phyloP scores from a whole-genome alignment of 1,139 yeast genomes.

The Hyphopichia buzzinii region DNA sequence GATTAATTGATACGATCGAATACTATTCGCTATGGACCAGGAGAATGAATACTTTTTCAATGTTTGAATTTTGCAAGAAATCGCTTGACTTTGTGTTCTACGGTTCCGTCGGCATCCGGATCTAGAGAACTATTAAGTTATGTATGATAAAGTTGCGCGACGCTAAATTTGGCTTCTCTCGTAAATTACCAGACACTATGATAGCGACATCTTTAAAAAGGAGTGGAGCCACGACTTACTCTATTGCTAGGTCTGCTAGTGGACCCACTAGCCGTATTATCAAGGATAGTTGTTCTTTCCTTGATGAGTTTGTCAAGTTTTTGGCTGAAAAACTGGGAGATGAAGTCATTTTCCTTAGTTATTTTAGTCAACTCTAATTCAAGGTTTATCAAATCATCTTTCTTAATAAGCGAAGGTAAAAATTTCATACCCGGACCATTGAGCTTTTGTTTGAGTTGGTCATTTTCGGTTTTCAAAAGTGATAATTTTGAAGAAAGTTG shows the following conservation, averaged over 20 bases:
- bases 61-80: no score
- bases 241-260: slow-evolving; percentile 35
- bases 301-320: slow-evolving; percentile 38
- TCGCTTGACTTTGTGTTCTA: no score
- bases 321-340: slow-evolving; percentile 27
- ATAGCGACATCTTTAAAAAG: slow-evolving; percentile 19
- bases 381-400: slow-evolving; percentile 33
- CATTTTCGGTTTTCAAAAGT: slow-evolving; percentile 25
- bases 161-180: no score
- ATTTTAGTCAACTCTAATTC: slow-evolving; percentile 26
- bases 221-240: slow-evolving; percentile 41
- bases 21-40: no score
- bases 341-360: slow-evolving; percentile 33
- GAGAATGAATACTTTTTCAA: no score
- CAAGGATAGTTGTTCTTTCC: slow-evolving; percentile 35
- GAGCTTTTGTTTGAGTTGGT: slow-evolving; percentile 30
- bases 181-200: no score
- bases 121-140: no score
- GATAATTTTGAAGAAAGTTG: slow-evolving; percentile 38
- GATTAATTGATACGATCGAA: no score
- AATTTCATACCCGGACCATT: slow-evolving; percentile 44
- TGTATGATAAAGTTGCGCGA: no score
- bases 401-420: slow-evolving; percentile 37
- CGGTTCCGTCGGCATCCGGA: no score
- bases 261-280: slow-evolving; percentile 24